A percentile compares a stretch with the other conserved stretches of the same genome.
phyloP scores from a whole-genome alignment of 768 basidiomycete species.

The Russula virescens region DNA sequence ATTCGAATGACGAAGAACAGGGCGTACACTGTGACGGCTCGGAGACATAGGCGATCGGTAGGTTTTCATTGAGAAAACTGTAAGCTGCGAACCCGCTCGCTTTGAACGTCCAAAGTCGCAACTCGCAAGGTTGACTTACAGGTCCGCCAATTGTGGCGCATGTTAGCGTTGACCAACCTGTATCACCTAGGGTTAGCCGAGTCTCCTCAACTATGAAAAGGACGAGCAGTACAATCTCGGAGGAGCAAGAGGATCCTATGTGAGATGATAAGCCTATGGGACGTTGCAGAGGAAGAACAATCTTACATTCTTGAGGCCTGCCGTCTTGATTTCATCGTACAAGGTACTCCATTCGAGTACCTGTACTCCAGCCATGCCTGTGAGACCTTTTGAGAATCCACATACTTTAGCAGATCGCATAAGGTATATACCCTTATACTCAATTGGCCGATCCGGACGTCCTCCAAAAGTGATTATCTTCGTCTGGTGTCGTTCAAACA shows the following conservation, averaged over 20 bases:
- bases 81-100: background rate
- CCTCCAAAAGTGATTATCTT: conserved; percentile 50
- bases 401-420: background rate
- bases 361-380: background rate
- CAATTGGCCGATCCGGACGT: conserved; percentile 38
- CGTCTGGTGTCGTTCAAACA: conserved; percentile 45
- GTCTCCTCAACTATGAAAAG: background rate
- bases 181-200: background rate
- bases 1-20: too few relatives aligned
- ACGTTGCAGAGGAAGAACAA: background rate
- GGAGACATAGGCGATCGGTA: background rate
- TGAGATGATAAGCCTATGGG: background rate
- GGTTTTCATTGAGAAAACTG: background rate
- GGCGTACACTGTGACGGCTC: background rate
- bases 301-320: background rate
- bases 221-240: background rate
- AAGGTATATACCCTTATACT: background rate
- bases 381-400: background rate
- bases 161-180: background rate
- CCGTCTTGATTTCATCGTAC: conserved; percentile 9
- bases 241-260: background rate
- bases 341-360: background rate
- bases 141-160: conserved; percentile 2
- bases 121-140: background rate
- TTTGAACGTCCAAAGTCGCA: background rate